Base-by-base conservation (phyloP, 129 eudicot genomes). In the Flaveria sonorensis region DNA sequence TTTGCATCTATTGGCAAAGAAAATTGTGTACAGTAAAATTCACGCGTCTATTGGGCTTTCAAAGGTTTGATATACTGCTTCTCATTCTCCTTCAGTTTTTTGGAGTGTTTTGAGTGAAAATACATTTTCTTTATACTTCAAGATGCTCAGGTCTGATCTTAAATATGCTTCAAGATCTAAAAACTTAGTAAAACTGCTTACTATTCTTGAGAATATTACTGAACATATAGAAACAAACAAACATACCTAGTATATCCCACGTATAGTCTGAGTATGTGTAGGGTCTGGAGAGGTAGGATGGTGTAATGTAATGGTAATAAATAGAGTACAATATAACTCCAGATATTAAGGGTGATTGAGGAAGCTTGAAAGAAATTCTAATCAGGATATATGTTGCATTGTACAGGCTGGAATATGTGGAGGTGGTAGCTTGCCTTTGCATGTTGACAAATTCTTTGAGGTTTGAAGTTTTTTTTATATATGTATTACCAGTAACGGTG, bases 391-490 rank as follows among this genome's bases (percentile, higher is more conserved):
- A 42, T 77, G 16, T 74, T 56, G 30, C 75, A 48, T 46, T 72
- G 40, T 77, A 66, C 86, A 94, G 99, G 96, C 96, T 74, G 97
- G 96, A 74, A 77, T 94, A 86, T 67, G 99, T 78, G 99, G 97
- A 78, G 99, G 99, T 56, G 97, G 99, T 62, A 89, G 93, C 83
- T 86, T 94, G 81, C 96, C 99, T 46, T 56, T 82, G 48, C 90
- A 91, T 79, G 85, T 94, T 47, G 99, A 94, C 90, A 89, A 50
- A 65, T 94, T 94, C 71, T 94, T 86, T 77, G 99, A 94, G 98
- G 98, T 94, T 59, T 74, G 85, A 20, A 51, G 77, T 68, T 74
- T 76, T 1, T 81, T 19, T 53, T n/a, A 75, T 24, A 85, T 2
- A 30, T 47, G 43, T 45, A 24, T 52, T 72, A 72, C 42, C 40